Evolutionary conservation across 1,284 basidiomycete species (phyloP).

Genomic region (Ustilago tritici): DNA sequence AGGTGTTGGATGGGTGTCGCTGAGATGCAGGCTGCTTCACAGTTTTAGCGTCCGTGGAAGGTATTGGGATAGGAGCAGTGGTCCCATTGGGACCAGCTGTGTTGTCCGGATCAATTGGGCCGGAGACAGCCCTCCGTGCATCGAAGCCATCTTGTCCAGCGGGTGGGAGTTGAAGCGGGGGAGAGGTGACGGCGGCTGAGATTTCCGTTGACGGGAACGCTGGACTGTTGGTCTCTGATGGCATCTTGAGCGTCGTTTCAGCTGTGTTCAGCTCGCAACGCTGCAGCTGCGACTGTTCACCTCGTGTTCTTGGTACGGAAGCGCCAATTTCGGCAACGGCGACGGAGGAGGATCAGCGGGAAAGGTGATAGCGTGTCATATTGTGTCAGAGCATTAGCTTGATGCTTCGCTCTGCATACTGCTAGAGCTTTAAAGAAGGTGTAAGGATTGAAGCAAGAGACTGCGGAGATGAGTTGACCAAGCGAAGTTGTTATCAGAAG

Average conservation of each 20-base stretch:
- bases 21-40: slow-evolving; percentile 32
- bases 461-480: background rate
- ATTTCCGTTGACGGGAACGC: slow-evolving; percentile 43
- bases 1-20: slow-evolving; percentile 46
- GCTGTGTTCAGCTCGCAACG: background rate
- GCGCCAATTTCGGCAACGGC: too few species aligned
- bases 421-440: background rate
- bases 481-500: background rate
- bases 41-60: slow-evolving; percentile 14
- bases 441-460: background rate
- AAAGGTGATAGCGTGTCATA: background rate
- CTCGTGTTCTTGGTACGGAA: background rate
- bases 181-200: slow-evolving; percentile 23
- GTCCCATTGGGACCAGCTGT: slow-evolving; percentile 4
- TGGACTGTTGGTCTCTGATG: slow-evolving; percentile 24
- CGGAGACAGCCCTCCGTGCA: slow-evolving; percentile 37
- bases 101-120: slow-evolving; percentile 9
- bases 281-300: background rate
- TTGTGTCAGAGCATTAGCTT: background rate
- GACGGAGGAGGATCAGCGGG: background rate
- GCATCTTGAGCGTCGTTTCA: slow-evolving; percentile 5
- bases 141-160: slow-evolving; percentile 46
- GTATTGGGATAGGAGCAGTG: slow-evolving; percentile 32
- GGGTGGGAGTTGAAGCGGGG: slow-evolving; percentile 25
- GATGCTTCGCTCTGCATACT: background rate